Conservation (phyloP, 2,329 filamentous ascomycete species). For the Cordyceps sp. region DNA sequence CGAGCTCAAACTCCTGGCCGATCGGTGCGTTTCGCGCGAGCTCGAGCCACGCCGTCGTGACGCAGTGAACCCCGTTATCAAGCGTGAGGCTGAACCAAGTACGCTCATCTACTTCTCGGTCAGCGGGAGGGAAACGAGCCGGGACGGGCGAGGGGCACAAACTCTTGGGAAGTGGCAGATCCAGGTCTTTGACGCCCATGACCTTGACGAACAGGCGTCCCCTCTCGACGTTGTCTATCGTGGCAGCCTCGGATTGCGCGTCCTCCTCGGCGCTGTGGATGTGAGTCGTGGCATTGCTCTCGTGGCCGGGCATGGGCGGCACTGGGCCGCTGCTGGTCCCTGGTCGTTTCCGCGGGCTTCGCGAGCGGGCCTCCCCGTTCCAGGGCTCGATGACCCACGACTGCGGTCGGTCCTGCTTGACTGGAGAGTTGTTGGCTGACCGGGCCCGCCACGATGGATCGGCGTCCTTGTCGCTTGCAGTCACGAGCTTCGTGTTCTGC, state of each 20-base stretch:
- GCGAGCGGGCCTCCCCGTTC: constrained; percentile 64
- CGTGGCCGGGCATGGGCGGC: constrained; percentile 75
- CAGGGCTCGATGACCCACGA: constrained; percentile 96
- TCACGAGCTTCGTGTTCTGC: constrained; percentile 92
- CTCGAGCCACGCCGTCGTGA: constrained; percentile 91
- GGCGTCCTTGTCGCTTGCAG: constrained; percentile 65
- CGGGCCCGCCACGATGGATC: constrained; percentile 37
- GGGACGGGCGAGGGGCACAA: constrained; percentile 22
- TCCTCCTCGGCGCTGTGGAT: constrained; percentile 57
- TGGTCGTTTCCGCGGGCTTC: constrained; percentile 38
- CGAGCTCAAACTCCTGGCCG: constrained; percentile 93
- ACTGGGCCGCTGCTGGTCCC: constrained; percentile 36
- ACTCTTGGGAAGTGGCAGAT: constrained; percentile 82
- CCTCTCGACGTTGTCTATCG: constrained; percentile 69
- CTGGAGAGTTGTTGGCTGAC: constrained; percentile 50
- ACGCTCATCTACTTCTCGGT: constrained; percentile 49
- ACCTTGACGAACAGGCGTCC: constrained; percentile 95
- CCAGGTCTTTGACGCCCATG: constrained; percentile 91
- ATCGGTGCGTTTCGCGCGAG: constrained; percentile 84
- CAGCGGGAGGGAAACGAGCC: constrained; percentile 6
- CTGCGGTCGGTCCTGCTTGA: constrained; percentile 66
- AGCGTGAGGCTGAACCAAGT: constrained; percentile 91
- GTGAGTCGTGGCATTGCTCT: constrained; percentile 57
- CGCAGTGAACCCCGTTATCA: constrained; percentile 96
- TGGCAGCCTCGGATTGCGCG: constrained; percentile 32